phyloP scores from a whole-genome alignment of 1,284 basidiomycete species.

The Moniliophthora roreri region DNA sequence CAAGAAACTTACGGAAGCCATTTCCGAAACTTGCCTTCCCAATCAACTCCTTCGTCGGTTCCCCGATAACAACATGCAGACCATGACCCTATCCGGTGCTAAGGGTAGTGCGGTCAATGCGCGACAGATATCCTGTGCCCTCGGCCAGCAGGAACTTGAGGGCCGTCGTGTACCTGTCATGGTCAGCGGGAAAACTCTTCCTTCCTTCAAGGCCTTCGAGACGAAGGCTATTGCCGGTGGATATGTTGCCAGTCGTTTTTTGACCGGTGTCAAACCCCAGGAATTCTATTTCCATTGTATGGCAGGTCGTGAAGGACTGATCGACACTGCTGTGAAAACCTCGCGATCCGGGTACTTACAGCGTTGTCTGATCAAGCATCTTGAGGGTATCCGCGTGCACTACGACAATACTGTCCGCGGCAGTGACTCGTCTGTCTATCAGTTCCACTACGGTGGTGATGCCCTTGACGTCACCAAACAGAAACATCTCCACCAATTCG shows the following conservation, averaged over 20 bases:
- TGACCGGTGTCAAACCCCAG: constrained; percentile 97
- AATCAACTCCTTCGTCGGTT: constrained; percentile 87
- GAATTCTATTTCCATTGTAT: constrained; percentile 99
- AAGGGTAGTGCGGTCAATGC: constrained; percentile 99
- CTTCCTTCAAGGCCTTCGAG: constrained; percentile 97
- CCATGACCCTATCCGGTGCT: constrained; percentile 98
- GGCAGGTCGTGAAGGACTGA: constrained; percentile 98
- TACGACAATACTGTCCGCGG: constrained; percentile 99
- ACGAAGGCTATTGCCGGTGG: constrained; percentile 97
- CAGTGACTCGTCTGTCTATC: constrained; percentile 90
- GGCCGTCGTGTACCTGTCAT: constrained; percentile 98
- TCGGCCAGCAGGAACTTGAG: constrained; percentile 98
- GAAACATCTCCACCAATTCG: constrained; percentile 89
- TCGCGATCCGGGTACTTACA: constrained; percentile 98
- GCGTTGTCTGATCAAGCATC: constrained; percentile 97
- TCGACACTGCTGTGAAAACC: constrained; percentile 99
- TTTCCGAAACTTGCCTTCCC: constrained; percentile 91
- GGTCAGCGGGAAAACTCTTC: constrained; percentile 98
- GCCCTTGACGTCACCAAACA: constrained; percentile 96
- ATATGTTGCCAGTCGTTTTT: constrained; percentile 99
- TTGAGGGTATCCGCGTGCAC: constrained; percentile 95
- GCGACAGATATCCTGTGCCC: constrained; percentile 94
- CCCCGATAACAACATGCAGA: constrained; percentile 99
- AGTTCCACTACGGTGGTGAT: constrained; percentile 98
- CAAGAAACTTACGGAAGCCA: constrained; percentile 85